Conservation (phyloP, 768 basidiomycete species). For the Kwoniella sp. region DNA sequence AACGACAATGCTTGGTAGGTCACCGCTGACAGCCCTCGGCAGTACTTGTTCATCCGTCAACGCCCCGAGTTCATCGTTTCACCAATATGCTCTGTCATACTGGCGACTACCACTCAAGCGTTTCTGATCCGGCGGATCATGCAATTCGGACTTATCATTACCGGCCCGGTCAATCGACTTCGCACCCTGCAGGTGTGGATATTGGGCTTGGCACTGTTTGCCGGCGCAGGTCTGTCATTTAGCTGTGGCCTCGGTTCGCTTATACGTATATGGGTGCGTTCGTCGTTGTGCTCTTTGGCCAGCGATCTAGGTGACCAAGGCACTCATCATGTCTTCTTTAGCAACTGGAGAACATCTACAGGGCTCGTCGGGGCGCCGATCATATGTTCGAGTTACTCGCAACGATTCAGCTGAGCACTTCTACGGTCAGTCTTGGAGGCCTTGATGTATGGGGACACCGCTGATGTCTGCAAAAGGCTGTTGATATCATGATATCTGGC, state of each 20-base stretch:
- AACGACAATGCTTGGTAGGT: no score
- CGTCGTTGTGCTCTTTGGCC: no score
- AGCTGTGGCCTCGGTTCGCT: no score
- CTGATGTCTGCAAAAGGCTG: constrained; percentile 10
- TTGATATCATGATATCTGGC: constrained; percentile 12
- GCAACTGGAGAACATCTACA: background rate
- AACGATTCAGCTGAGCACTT: background rate
- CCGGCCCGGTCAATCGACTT: no score
- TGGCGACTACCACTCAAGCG: constrained; percentile 20
- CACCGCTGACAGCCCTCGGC: background rate
- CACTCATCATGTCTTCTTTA: background rate
- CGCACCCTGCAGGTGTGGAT: no score
- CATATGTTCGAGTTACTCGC: background rate
- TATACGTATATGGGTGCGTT: no score
- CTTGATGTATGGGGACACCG: no score
- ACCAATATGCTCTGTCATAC: constrained; percentile 16
- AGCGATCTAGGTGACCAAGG: background rate
- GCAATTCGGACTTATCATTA: no score
- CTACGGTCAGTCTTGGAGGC: no score
- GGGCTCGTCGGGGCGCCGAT: constrained; percentile 2
- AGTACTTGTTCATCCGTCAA: constrained; percentile 16
- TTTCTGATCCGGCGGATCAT: constrained; percentile 21
- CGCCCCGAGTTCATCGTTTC: constrained; percentile 26
- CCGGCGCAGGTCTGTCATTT: no score
- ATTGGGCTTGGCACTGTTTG: no score